These are phyloP conservation scores for Pezicula carpinea DNA, from an alignment of 2,329 filamentous ascomycete species.

Conservation along the genomic window DNA sequence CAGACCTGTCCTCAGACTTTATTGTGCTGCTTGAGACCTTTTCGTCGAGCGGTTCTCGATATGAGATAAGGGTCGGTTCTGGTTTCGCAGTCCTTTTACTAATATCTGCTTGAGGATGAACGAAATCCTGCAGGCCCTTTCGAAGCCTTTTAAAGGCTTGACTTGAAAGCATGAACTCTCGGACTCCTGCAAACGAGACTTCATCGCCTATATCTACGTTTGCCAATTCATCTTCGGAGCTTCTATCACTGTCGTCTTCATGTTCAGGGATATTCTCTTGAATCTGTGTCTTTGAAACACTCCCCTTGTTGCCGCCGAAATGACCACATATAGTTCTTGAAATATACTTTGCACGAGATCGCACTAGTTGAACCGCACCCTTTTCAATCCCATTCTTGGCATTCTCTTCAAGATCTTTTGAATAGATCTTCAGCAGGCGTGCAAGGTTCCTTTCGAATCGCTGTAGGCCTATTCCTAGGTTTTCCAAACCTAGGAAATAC, in stretches of 20 bases:
- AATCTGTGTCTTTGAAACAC: not conserved
- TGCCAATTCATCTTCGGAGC: not conserved
- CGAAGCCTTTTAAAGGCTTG: not conserved
- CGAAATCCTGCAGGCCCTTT: not conserved
- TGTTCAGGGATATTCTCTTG: no score
- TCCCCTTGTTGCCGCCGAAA: not conserved
- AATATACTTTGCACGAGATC: not conserved
- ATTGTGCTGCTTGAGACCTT: not conserved
- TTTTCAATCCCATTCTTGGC: not conserved
- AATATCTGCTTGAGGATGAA: not conserved
- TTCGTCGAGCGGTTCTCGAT: not conserved
- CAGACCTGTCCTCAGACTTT: no score
- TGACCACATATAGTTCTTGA: not conserved
- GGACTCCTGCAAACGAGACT: not conserved
- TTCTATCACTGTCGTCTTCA: not conserved
- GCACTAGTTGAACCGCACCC: not conserved
- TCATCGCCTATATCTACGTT: not conserved
- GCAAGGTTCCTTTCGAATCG: not conserved
- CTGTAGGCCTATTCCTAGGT: not conserved
- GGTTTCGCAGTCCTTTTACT: not conserved
- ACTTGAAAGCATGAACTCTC: not conserved
- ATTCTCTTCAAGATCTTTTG: not conserved
- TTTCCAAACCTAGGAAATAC: not conserved
- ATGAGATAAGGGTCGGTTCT: not conserved
- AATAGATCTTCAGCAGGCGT: not conserved